Conservation (phyloP, 768 basidiomycete genomes). For the Solioccasus polychromus region DNA sequence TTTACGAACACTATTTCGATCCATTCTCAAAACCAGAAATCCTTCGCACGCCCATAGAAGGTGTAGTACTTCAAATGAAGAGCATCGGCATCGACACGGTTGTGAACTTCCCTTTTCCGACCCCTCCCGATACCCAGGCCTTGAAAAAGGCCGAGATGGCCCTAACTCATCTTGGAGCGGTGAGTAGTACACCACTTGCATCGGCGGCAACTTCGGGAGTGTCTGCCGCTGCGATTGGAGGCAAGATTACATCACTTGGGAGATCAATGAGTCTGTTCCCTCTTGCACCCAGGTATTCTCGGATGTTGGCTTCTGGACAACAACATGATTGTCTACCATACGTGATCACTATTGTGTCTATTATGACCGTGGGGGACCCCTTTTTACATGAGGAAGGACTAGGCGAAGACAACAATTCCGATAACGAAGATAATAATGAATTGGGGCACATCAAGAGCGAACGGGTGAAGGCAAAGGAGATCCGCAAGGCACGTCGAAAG, state of each 20-base stretch:
- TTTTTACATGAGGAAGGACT: constrained; percentile 83
- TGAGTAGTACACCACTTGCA: constrained; percentile 39
- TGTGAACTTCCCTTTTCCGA: constrained; percentile 97
- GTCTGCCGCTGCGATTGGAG: constrained; percentile 36
- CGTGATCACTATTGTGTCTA: constrained; percentile 86
- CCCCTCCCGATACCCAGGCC: constrained; percentile 78
- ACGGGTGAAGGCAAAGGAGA: constrained; percentile 51
- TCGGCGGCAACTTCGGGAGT: constrained; percentile 15
- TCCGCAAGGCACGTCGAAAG: constrained; percentile 58
- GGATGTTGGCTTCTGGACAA: constrained; percentile 84
- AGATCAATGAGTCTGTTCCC: constrained; percentile 92
- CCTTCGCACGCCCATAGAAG: constrained; percentile 93
- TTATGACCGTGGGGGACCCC: constrained; percentile 91
- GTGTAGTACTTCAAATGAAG: constrained; percentile 97
- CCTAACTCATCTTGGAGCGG: constrained; percentile 79
- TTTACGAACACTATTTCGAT: constrained; percentile 92
- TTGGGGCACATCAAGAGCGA: constrained; percentile 46
- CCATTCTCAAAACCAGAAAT: constrained; percentile 89
- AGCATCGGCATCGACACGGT: constrained; percentile 97
- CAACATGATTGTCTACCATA: constrained; percentile 93
- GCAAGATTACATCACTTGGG: constrained; percentile 86
- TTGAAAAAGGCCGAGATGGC: constrained; percentile 80
- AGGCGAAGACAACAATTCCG: constrained; percentile 40
- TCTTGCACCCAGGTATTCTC: constrained; percentile 89
- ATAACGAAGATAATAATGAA: constrained; percentile 37